Base-by-base conservation (phyloP, 2,329 filamentous ascomycete species). In the Elsinoe fawcettii region DNA sequence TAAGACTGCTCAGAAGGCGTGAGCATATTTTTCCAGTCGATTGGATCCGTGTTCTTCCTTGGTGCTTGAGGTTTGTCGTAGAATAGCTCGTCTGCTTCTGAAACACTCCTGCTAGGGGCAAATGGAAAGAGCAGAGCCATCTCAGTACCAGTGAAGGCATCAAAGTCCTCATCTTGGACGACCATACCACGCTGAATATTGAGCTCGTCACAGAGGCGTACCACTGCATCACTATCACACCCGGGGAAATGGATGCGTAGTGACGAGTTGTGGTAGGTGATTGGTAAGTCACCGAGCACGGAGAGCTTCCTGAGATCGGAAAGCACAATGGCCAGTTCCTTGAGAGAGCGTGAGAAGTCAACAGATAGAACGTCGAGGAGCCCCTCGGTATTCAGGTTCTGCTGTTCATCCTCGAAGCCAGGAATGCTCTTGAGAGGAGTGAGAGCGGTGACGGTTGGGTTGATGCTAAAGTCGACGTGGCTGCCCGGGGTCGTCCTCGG, bases 201-300 rank as follows among this genome's bases (percentile, higher is more conserved):
- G 9, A 95, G 79, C 68, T 99, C 93, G 47, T 89, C 83, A 69
- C 91, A 96, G 1, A 99, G 79, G 2, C 79, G 77, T 67, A 95
- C 89, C 0, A 96, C 87, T 0, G 88, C 88, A 14, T 85, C 82
- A 0, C 84, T 84, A 66, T 97, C 92, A 60, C 93, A 91, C 2
- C 93, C 93, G 0, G 91, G 90, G 66, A 99, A 97, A 27, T 90
- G 86, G 1, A 97, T 84, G 32, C 90, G 84, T 3, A 96, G 74
- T 0, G 82, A 80, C 1, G 82, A 82, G 36, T 81, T 79, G 56
- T 89, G 82, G 55, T 96, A 79, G 0, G 82, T 78, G 32, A 97
- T 82, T 0, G 92, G 90, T 18, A 99, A 74, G 67, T 96, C 90
- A 1, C 93, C 93, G 1, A 97, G 71, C 0, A 78, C 74, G 0